phyloP scores from a whole-genome alignment of 805 yeast species.

The Limtongia smithiae region DNA sequence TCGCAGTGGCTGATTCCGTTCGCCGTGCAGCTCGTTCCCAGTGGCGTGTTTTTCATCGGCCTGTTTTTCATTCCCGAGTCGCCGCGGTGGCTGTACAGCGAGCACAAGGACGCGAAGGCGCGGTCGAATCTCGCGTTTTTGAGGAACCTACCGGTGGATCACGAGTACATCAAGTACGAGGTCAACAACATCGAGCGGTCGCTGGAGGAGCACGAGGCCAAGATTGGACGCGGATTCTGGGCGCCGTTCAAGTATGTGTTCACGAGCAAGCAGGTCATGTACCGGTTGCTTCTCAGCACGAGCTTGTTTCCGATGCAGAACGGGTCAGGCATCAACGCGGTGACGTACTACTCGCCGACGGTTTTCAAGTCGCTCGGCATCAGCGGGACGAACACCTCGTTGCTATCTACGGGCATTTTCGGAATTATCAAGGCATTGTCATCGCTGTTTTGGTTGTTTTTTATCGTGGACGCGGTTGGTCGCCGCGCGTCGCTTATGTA shows the following conservation, averaged over 20 bases:
- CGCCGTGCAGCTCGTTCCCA: conserved; percentile 26
- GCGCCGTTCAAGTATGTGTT: conserved; percentile 14
- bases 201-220: conserved; percentile 10
- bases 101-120: conserved; percentile 56
- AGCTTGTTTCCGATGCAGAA: conserved; percentile 22
- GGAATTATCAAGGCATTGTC: conserved; percentile 44
- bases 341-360: conserved; percentile 51
- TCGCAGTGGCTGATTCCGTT: conserved; percentile 37
- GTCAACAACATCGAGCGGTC: conserved; percentile 32
- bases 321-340: conserved; percentile 23
- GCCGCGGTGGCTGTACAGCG: conserved; percentile 65
- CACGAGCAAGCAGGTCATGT: neutral
- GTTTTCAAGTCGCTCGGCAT: conserved; percentile 51
- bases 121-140: conserved; percentile 43
- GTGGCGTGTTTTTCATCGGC: conserved; percentile 46
- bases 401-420: conserved; percentile 53
- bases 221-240: conserved; percentile 20
- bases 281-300: conserved; percentile 8
- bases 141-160: conserved; percentile 41
- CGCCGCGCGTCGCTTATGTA: conserved; percentile 16
- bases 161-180: conserved; percentile 45
- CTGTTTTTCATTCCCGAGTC: conserved; percentile 51
- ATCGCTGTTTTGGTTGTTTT: conserved; percentile 14
- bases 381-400: conserved; percentile 44
- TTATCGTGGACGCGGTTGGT: conserved; percentile 17